These are phyloP conservation scores for Eutrema salsugineum DNA, from an alignment of 441 rosid genomes.

Conservation along the genomic window DNA sequence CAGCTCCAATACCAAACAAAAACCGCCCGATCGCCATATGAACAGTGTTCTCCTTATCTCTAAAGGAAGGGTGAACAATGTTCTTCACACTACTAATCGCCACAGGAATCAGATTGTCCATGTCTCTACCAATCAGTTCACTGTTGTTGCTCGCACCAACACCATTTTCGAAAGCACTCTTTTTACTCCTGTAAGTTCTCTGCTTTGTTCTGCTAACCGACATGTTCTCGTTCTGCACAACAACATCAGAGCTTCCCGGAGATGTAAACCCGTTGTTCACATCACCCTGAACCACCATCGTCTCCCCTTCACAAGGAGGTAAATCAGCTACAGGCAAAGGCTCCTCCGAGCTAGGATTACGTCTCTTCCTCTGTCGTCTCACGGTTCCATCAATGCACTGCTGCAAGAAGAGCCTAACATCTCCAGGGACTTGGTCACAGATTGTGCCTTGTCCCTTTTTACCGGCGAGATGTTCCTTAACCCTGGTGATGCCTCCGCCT, in stretches of 20 bases:
- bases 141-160: slow-evolving; percentile 1
- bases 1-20: slow-evolving; percentile 76
- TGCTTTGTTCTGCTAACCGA: slow-evolving; percentile 29
- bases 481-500: slow-evolving; percentile 91
- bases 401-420: slow-evolving; percentile 56
- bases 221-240: slow-evolving; percentile 25
- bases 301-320: slow-evolving; percentile 29
- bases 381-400: slow-evolving; percentile 57
- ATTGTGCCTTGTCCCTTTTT: slow-evolving; percentile 71
- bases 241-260: slow-evolving; percentile 13
- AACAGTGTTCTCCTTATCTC: slow-evolving; percentile 33
- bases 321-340: slow-evolving; percentile 27
- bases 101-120: slow-evolving; percentile 17
- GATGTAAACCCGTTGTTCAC: slow-evolving; percentile 31
- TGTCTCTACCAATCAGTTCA: slow-evolving; percentile 5
- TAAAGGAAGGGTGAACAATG: slow-evolving; percentile 7
- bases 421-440: slow-evolving; percentile 57
- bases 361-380: slow-evolving; percentile 50
- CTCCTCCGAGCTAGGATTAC: slow-evolving; percentile 35
- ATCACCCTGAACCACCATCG: slow-evolving; percentile 34
- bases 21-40: slow-evolving; percentile 58
- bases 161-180: slow-evolving; percentile 38
- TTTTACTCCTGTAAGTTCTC: slow-evolving; percentile 31
- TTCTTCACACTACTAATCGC: slow-evolving; percentile 21
- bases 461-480: slow-evolving; percentile 89